Evolutionary conservation across 1,284 basidiomycete species (phyloP).

Genomic region (Trametes versicolor): DNA sequence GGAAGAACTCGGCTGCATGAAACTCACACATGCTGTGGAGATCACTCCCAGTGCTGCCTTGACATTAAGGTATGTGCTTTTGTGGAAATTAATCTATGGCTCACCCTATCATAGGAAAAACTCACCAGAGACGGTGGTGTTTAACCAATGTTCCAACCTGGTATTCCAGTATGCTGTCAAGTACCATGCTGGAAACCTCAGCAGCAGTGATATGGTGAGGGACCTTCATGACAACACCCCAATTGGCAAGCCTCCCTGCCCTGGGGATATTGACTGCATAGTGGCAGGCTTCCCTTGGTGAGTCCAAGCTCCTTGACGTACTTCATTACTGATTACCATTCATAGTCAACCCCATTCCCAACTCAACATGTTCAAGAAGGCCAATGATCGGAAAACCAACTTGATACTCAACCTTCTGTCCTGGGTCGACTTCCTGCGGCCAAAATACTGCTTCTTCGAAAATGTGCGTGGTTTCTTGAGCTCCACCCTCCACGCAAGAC

Average conservation of each 20-base stretch:
- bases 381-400: conserved; percentile 53
- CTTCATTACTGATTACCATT: background rate
- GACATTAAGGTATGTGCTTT: conserved; percentile 58
- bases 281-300: conserved; percentile 81
- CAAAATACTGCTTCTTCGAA: conserved; percentile 73
- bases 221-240: conserved; percentile 41
- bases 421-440: conserved; percentile 68
- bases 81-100: background rate
- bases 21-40: conserved; percentile 72
- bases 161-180: conserved; percentile 66
- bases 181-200: conserved; percentile 51
- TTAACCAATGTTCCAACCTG: conserved; percentile 70
- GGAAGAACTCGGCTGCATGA: conserved; percentile 58
- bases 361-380: conserved; percentile 51
- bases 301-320: conserved; percentile 22
- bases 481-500: conserved; percentile 62
- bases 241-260: conserved; percentile 55
- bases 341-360: conserved; percentile 51
- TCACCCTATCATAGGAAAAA: conserved; percentile 49
- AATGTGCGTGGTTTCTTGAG: conserved; percentile 77
- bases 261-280: conserved; percentile 66
- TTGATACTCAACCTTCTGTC: conserved; percentile 67
- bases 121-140: conserved; percentile 54
- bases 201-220: conserved; percentile 51
- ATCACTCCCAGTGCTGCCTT: conserved; percentile 75